Percentiles rank a stretch among this genome's conserved stretches.
phyloP scores from a whole-genome alignment of 495 filamentous ascomycete genomes.

The Lasiosphaeria miniovina region DNA sequence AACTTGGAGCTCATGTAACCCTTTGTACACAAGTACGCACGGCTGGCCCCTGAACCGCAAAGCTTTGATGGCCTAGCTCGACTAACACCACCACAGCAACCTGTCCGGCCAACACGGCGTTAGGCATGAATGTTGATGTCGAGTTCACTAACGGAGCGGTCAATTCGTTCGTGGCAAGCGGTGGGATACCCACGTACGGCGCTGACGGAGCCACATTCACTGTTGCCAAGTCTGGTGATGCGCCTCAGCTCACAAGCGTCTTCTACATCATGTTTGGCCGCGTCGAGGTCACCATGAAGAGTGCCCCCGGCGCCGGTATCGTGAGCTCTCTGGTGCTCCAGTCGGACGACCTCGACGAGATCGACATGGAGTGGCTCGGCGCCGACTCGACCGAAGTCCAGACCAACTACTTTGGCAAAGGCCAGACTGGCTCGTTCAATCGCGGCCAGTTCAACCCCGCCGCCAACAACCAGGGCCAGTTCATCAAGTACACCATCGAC shows the following conservation, averaged over 20 bases:
- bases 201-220: slow-evolving; percentile 79
- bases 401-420: slow-evolving; percentile 94
- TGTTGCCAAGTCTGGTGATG: slow-evolving; percentile 76
- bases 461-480: slow-evolving; percentile 59
- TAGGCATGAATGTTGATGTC: slow-evolving; percentile 72
- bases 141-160: slow-evolving; percentile 76
- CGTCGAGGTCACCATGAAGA: slow-evolving; percentile 67
- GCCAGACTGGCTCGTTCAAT: slow-evolving; percentile 67
- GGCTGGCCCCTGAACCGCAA: background rate
- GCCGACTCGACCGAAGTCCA: slow-evolving; percentile 64
- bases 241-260: slow-evolving; percentile 70
- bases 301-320: slow-evolving; percentile 68
- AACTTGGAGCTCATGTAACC: slow-evolving; percentile 37
- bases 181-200: slow-evolving; percentile 64
- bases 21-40: slow-evolving; percentile 25
- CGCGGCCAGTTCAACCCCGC: slow-evolving; percentile 70
- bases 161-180: slow-evolving; percentile 65
- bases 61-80: background rate
- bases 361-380: slow-evolving; percentile 86
- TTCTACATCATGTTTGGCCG: slow-evolving; percentile 87
- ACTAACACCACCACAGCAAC: slow-evolving; percentile 23
- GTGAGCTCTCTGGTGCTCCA: slow-evolving; percentile 83
- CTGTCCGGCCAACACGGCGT: slow-evolving; percentile 77
- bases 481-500: slow-evolving; percentile 85
- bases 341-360: slow-evolving; percentile 90